Base-by-base conservation (phyloP, 495 filamentous ascomycete genomes). In the Aspergillus affinis region DNA sequence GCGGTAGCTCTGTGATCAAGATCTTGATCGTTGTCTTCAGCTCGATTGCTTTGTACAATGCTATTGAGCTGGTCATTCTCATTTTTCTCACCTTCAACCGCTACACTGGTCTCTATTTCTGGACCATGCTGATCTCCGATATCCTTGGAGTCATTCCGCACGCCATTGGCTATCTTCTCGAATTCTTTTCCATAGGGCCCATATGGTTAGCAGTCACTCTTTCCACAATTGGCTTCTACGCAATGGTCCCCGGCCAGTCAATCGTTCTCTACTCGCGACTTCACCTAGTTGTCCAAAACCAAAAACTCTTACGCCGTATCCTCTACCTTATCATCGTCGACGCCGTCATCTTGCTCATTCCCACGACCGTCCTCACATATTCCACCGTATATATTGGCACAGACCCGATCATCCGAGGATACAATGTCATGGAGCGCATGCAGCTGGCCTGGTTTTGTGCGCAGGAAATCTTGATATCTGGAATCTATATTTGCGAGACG, bases 181-280 rank as follows among this genome's bases (percentile, higher is more conserved):
- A 83, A 56, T 83, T 83, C 55, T 85, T 86, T 58, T 58, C 69
- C 48, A 56, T 78, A 19, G 70, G 69, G 2, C 75, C 74, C 2
- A 41, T 69, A 41, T 73, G 76, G 72, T 41, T 79, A 7, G 67
- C 66, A 4, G 63, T 79, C 47, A 69, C 72, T 0, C 52, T 84
- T 0, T 69, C 76, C 46, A 77, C 77, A 17, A 67, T 84, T 44
- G 86, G 86, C 0, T 90, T 85, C 78, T 82, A 78, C 51, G 63
- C 71, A 44, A 87, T 88, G 84, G 84, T 89, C 0, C 83, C 84
- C 0, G 84, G 84, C 4, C 86, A 88, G 69, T 85, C 84, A n/a
- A 60, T 89, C 15, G 85, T 90, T 4, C 77, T 90, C 10, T 90
- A 83, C 64, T 88, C 86, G 4, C 82, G 87, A 10, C 80, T 90